Evolutionary conservation across 768 basidiomycete genomes (phyloP).

Genomic region (Calocybe indica): DNA sequence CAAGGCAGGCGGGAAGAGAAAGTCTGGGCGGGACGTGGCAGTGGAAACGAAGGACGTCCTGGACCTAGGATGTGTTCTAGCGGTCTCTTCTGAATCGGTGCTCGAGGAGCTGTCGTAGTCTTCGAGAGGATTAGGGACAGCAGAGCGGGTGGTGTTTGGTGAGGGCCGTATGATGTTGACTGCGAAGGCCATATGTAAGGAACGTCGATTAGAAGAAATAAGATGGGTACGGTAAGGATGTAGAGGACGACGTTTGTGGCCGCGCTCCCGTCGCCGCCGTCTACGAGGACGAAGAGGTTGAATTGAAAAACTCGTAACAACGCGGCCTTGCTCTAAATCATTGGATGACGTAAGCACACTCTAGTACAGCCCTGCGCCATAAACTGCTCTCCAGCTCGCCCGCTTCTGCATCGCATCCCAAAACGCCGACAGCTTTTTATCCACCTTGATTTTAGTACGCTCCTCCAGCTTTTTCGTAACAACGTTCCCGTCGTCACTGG

Average conservation of each 20-base stretch:
- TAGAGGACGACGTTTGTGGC: constrained; percentile 4
- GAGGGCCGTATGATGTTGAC: constrained; percentile 16
- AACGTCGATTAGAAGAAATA: neutral
- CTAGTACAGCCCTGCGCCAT: constrained; percentile 17
- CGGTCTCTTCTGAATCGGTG: constrained; percentile 36
- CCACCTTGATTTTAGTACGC: constrained; percentile 6
- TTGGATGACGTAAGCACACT: too few species aligned
- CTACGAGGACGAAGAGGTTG: constrained; percentile 7
- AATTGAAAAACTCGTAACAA: constrained; percentile 2
- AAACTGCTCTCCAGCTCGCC: constrained; percentile 70
- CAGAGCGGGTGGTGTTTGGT: constrained; percentile 13
- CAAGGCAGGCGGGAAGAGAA: constrained; percentile 26
- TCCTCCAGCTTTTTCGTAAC: constrained; percentile 28
- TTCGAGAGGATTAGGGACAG: constrained; percentile 16
- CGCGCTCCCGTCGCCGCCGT: constrained; percentile 7
- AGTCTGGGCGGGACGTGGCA: constrained; percentile 17
- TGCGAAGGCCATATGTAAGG: constrained; percentile 15
- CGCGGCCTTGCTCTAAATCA: too few species aligned
- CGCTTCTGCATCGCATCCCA: constrained; percentile 66
- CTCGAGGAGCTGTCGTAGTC: constrained; percentile 41
- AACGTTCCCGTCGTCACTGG: constrained; percentile 40
- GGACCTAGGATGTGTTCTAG: constrained; percentile 19
- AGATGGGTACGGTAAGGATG: neutral
- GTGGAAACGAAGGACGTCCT: constrained; percentile 19
- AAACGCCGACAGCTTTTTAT: constrained; percentile 56